phyloP scores from a whole-genome alignment of 192 early-diverging fungal species.

The Mortierella alpina region DNA sequence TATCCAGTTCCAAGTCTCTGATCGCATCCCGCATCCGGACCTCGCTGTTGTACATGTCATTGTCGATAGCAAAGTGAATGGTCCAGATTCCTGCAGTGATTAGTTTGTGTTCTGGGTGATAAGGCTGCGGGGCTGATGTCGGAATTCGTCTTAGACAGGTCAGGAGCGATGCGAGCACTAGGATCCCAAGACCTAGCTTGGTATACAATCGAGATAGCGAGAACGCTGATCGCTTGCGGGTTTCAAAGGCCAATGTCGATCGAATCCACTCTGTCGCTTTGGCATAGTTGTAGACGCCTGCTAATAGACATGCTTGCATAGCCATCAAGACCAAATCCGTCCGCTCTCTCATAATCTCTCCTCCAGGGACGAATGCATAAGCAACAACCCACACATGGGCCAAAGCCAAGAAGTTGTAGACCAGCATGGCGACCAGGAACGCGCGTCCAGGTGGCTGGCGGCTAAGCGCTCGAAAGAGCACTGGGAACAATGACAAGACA shows the following conservation, averaged over 20 bases:
- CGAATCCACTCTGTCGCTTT: slow-evolving; percentile 23
- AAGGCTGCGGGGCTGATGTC: slow-evolving; percentile 64
- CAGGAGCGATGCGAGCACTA: slow-evolving; percentile 49
- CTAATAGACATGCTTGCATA: slow-evolving; percentile 70
- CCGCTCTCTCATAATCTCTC: slow-evolving; percentile 77
- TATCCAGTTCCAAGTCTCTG: slow-evolving; percentile 82
- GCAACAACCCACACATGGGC: slow-evolving; percentile 86
- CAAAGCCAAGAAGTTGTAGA: slow-evolving; percentile 78
- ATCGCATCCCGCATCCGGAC: slow-evolving; percentile 77
- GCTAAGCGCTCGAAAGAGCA: slow-evolving; percentile 65
- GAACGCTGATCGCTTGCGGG: slow-evolving; percentile 17
- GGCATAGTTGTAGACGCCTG: slow-evolving; percentile 60
- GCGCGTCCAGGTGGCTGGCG: slow-evolving; percentile 74
- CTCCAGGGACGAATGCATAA: slow-evolving; percentile 87
- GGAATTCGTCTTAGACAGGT: slow-evolving; percentile 60
- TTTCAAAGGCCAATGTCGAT: slow-evolving; percentile 4
- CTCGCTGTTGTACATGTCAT: slow-evolving; percentile 87
- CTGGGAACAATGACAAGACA: slow-evolving; percentile 68
- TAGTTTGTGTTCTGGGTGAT: slow-evolving; percentile 71
- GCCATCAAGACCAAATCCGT: slow-evolving; percentile 75
- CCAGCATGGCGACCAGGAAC: slow-evolving; percentile 66
- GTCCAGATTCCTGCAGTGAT: slow-evolving; percentile 88
- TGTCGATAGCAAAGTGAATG: slow-evolving; percentile 87
- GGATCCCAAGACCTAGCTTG: slow-evolving; percentile 49
- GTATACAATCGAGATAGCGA: slow-evolving; percentile 48